Percentiles rank a stretch among this genome's conserved stretches.
phyloP scores from a whole-genome alignment of 2,329 filamentous ascomycete species.

The Rasamsonia emersonii region DNA sequence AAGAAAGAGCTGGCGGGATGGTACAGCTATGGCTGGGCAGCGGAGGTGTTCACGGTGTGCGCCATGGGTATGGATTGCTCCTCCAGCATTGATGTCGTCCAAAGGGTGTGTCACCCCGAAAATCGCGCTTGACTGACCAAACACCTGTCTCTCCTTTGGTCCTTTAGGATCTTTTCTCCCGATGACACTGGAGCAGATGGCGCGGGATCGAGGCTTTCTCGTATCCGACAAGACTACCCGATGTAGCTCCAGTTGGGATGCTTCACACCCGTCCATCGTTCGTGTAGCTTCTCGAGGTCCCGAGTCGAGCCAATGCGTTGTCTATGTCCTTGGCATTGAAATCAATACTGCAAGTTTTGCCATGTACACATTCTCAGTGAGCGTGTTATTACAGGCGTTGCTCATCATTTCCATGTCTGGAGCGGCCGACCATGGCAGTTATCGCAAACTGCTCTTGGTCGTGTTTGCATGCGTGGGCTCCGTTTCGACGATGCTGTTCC shows the following conservation, averaged over 20 bases:
- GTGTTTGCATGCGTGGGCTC: constrained; percentile 78
- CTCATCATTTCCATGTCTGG: constrained; percentile 94
- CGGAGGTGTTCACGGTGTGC: constrained; percentile 93
- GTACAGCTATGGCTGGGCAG: constrained; percentile 94
- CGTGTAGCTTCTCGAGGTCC: constrained; percentile 14
- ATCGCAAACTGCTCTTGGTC: constrained; percentile 79
- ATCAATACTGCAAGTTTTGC: constrained; percentile 96
- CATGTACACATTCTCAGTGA: constrained; percentile 96
- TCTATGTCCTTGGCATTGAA: constrained; percentile 71
- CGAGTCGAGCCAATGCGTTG: constrained; percentile 62
- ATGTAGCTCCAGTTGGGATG: constrained; percentile 59
- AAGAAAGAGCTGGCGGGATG: constrained; percentile 81
- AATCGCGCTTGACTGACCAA: too few species aligned
- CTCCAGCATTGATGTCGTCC: background rate
- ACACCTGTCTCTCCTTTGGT: too few species aligned
- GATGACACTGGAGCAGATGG: constrained; percentile 87
- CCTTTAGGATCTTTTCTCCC: constrained; percentile 79
- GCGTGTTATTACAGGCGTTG: constrained; percentile 78
- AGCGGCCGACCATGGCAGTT: constrained; percentile 86
- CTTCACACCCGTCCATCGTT: constrained; percentile 20
- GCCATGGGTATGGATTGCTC: constrained; percentile 50
- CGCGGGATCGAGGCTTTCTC: constrained; percentile 83
- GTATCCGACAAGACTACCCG: constrained; percentile 66
- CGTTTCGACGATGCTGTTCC: constrained; percentile 76
- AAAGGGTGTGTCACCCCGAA: too few species aligned